Conservation (phyloP, 1,139 yeast genomes). For the Groenewaldozyma sp. region DNA sequence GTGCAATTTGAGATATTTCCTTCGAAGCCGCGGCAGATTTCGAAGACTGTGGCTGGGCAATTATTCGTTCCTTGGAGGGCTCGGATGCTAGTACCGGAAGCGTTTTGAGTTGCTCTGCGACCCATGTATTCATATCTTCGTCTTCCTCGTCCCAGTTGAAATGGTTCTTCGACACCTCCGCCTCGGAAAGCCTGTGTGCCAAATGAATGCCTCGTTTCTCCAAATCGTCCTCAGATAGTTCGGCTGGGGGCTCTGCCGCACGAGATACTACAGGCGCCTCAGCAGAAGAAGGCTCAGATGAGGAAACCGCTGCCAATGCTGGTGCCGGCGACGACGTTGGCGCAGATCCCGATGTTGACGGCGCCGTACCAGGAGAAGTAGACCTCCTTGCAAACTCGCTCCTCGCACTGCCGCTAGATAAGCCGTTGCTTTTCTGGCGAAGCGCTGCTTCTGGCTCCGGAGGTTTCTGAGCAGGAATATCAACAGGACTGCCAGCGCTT, state of each 20-base stretch:
- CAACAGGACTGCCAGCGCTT: conserved; percentile 1
- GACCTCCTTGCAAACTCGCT: no score
- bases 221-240: conserved; percentile 30
- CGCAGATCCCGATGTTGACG: neutral
- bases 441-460: neutral
- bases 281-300: neutral
- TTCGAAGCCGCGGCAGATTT: conserved; percentile 6
- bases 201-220: conserved; percentile 29
- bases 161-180: conserved; percentile 18
- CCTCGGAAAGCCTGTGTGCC: conserved; percentile 26
- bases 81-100: conserved; percentile 6
- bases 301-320: neutral
- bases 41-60: conserved; percentile 4
- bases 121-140: conserved; percentile 28
- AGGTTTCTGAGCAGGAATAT: neutral
- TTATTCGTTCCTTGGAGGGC: conserved; percentile 5
- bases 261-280: neutral
- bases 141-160: conserved; percentile 37
- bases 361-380: neutral
- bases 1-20: conserved; percentile 12
- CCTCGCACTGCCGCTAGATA: no score
- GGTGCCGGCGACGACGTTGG: neutral
- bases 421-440: no score
- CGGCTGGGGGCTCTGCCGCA: conserved; percentile 3
- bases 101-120: conserved; percentile 13